A percentile compares a stretch with the other conserved stretches of the same genome.
Evolutionary conservation across 2,329 filamentous ascomycete species (phyloP).

Genomic region (Aspergillus ibericus): DNA sequence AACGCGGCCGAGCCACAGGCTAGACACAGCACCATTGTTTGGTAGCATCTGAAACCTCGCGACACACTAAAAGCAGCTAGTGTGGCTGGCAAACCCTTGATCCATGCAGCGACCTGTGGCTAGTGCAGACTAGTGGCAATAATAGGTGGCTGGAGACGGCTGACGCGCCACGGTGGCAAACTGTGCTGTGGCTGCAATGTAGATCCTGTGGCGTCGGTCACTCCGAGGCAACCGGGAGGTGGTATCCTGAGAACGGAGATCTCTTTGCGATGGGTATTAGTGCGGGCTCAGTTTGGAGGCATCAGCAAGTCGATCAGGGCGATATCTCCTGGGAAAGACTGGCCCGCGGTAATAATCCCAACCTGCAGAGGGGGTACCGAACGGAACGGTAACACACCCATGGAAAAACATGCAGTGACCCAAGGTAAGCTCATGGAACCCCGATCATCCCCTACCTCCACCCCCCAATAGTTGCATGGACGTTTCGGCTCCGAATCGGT

Average conservation of each 20-base stretch:
- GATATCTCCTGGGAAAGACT: not conserved
- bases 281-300: not conserved
- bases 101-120: constrained; percentile 10
- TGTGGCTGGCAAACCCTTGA: constrained; percentile 2
- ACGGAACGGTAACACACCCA: not conserved
- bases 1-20: not conserved
- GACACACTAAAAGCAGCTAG: not conserved
- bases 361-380: not conserved
- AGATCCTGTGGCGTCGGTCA: constrained; percentile 9
- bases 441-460: not conserved
- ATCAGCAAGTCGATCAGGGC: not conserved
- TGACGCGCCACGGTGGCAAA: constrained; percentile 9
- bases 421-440: not conserved
- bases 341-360: not conserved
- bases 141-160: not conserved
- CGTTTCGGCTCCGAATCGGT: not conserved
- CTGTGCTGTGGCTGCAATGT: constrained; percentile 1
- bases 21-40: not conserved
- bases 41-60: not conserved
- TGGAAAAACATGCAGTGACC: not conserved
- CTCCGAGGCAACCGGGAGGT: not conserved
- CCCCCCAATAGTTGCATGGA: not conserved
- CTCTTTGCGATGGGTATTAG: not conserved
- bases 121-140: constrained; percentile 10
- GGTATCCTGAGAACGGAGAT: not conserved